Base-by-base conservation (phyloP, 331 rosid species). In the Telfairia occidentalis region DNA sequence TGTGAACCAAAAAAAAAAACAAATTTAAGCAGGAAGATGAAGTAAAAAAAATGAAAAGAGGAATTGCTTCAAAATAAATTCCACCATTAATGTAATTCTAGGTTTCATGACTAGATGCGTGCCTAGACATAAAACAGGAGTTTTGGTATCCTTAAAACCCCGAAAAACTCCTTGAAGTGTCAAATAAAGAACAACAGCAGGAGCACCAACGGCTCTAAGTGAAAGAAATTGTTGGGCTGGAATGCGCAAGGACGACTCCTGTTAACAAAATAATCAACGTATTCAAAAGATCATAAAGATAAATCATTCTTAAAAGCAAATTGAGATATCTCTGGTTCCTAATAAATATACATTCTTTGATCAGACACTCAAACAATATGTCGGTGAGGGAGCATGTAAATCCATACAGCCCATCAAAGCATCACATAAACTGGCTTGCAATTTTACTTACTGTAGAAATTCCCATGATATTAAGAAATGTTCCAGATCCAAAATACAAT, bases 91-190 rank as follows among this genome's bases (percentile, higher is more conserved):
- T 9, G 28, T 26, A 70, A 45, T 70, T 45, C 74, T 45, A 70
- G 35, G 75, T 16, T 70, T 70, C 75, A 45, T 42, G 53, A 28
- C 75, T 35, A 76, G 78, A 80, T 48, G 84, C 93, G 86, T 87
- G 81, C 99, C 99, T 83, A 95, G 85, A 83, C 99, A 92, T 48
- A 91, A 49, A 72, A 95, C 90, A 34, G 98, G 96, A 66, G 96
- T 92, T 84, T 84, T 86, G 42, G 99, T 95, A 82, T 95, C 99
- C 87, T 88, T 95, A 81, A 92, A 95, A 73, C 99, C 99, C 75
- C 97, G 97, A 76, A 95, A 95, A 84, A 95, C 86, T 70, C 99
- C 99, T 82, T 95, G 99, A 77, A 92, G 96, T 73, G 99, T 96
- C 92, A 95, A 85, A 75, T 97, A 88, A 29, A 86, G 92, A 55